Evolutionary conservation across 2,329 filamentous ascomycete genomes (phyloP).

Genomic region (Alternaria atra): DNA sequence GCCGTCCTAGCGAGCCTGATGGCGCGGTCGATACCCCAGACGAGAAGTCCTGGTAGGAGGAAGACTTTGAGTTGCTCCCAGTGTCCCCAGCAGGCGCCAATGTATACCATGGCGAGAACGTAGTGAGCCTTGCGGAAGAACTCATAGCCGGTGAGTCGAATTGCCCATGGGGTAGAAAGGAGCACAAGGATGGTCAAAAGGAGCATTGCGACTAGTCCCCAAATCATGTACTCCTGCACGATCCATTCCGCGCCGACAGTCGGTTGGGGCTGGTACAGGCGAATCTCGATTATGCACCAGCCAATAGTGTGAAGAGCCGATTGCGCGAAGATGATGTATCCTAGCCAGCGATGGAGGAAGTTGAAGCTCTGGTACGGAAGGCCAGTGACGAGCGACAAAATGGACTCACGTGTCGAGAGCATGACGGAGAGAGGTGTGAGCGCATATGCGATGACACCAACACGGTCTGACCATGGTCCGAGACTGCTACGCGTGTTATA

Average conservation of each 20-base stretch:
- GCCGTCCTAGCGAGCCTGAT: constrained; percentile 66
- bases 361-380: constrained; percentile 78
- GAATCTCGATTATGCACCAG: constrained; percentile 73
- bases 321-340: constrained; percentile 76
- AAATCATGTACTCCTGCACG: constrained; percentile 73
- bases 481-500: constrained; percentile 72
- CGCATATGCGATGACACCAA: constrained; percentile 77
- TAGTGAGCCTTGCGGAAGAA: constrained; percentile 80
- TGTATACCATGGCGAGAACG: constrained; percentile 75
- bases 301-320: constrained; percentile 73
- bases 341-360: constrained; percentile 72
- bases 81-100: constrained; percentile 79
- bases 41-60: constrained; percentile 62
- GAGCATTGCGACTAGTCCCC: constrained; percentile 74
- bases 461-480: constrained; percentile 73
- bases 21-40: constrained; percentile 72
- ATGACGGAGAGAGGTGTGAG: constrained; percentile 75
- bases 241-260: constrained; percentile 66
- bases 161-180: constrained; percentile 67
- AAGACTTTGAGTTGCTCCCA: constrained; percentile 67
- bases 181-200: constrained; percentile 69
- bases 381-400: constrained; percentile 74
- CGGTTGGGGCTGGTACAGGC: constrained; percentile 77
- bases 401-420: constrained; percentile 73
- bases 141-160: constrained; percentile 76